Percentiles rank a stretch among this genome's conserved stretches.
phyloP scores from a whole-genome alignment of 352 stramenopile species.

The Blastocystis sp. region DNA sequence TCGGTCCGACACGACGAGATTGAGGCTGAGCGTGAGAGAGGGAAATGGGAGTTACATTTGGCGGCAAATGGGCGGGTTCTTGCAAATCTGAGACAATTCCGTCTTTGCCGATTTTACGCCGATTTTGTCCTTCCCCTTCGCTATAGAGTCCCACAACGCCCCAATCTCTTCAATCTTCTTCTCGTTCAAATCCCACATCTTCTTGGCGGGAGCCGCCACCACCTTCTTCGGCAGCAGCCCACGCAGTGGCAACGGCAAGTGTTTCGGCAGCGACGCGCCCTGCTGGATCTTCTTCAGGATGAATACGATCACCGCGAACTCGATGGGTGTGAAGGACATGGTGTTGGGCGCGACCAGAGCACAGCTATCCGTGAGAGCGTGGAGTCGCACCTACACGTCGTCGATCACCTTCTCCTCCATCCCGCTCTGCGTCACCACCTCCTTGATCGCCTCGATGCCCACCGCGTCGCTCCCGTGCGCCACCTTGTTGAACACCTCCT shows the following conservation, averaged over 20 bases:
- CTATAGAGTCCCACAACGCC: neutral
- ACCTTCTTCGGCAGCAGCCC: neutral
- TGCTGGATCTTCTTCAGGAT: slow-evolving; percentile 64
- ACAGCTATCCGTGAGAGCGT: neutral
- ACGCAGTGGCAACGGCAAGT: slow-evolving; percentile 13
- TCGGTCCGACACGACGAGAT: neutral
- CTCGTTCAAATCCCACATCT: slow-evolving; percentile 21
- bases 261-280: slow-evolving; percentile 25
- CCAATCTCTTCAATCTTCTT: slow-evolving; percentile 24
- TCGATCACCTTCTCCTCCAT: neutral
- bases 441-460: neutral
- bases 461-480: neutral
- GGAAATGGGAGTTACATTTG: neutral
- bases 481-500: slow-evolving; percentile 10
- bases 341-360: neutral
- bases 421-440: neutral
- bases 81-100: neutral
- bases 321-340: neutral
- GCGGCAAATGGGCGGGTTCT: neutral
- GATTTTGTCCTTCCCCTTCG: neutral
- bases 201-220: neutral
- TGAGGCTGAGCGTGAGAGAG: neutral
- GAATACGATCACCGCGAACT: slow-evolving; percentile 52
- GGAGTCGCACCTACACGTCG: neutral
- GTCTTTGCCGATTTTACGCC: neutral